Evolutionary conservation across 257 asterid genomes (phyloP).

Genomic region (Capsicum pubescens): DNA sequence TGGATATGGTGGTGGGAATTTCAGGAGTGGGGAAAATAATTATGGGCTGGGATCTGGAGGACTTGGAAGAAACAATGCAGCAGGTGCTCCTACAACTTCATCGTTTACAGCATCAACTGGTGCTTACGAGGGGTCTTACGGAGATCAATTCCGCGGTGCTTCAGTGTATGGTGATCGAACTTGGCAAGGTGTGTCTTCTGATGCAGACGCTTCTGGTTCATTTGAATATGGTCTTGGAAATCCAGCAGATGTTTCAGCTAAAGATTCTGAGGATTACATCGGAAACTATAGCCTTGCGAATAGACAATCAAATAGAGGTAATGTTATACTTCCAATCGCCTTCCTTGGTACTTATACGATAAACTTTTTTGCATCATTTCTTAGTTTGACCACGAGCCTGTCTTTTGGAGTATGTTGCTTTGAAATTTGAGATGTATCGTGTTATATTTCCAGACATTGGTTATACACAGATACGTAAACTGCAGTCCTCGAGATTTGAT

Average conservation of each 20-base stretch:
- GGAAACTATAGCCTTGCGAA: conserved; percentile 53
- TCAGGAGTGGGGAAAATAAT: conserved; percentile 62
- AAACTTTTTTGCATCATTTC: background rate
- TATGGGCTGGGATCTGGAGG: conserved; percentile 65
- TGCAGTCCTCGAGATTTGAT: background rate
- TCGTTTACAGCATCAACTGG: conserved; percentile 58
- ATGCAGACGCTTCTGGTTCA: conserved; percentile 50
- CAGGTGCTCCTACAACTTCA: conserved; percentile 54
- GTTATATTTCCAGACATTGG: background rate
- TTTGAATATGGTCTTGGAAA: conserved; percentile 58
- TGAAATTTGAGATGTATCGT: background rate
- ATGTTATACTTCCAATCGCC: conserved; percentile 27
- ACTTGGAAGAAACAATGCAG: conserved; percentile 58
- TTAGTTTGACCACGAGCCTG: background rate
- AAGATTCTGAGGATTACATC: conserved; percentile 51
- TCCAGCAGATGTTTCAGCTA: conserved; percentile 48
- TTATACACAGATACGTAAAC: background rate
- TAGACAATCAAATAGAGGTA: conserved; percentile 83
- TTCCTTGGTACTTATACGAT: background rate
- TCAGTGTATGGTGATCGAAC: conserved; percentile 51
- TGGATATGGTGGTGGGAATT: conserved; percentile 58
- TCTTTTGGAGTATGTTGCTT: conserved; percentile 6
- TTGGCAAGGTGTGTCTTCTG: conserved; percentile 53
- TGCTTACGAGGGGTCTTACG: conserved; percentile 50
- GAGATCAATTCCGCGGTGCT: conserved; percentile 46